phyloP scores from a whole-genome alignment of 1,284 basidiomycete species.

The Trametes versicolor region DNA sequence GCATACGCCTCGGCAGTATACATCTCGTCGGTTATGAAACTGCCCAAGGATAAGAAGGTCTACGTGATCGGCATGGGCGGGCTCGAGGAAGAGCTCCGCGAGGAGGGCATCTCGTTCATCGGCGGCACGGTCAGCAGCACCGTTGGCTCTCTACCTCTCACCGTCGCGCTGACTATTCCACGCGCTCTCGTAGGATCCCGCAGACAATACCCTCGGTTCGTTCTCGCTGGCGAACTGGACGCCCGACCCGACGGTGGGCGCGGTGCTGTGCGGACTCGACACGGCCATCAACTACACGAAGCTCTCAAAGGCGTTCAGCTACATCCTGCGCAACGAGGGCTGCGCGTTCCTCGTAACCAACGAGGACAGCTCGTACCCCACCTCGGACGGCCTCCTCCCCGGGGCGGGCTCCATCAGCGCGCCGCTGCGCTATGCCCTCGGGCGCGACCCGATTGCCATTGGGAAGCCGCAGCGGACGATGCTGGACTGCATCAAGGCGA shows the following conservation, averaged over 20 bases:
- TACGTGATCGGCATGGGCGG: constrained; percentile 96
- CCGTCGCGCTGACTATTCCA: background rate
- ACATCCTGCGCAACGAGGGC: constrained; percentile 81
- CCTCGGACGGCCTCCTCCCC: constrained; percentile 82
- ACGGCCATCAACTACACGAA: constrained; percentile 90
- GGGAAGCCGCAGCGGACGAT: constrained; percentile 95
- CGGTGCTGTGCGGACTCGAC: constrained; percentile 93
- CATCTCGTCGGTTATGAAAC: constrained; percentile 87
- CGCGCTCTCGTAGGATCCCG: constrained; percentile 69
- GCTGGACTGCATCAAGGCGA: constrained; percentile 96
- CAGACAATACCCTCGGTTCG: constrained; percentile 80
- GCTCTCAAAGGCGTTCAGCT: constrained; percentile 92
- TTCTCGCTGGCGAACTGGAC: constrained; percentile 79
- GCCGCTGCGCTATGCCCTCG: constrained; percentile 81
- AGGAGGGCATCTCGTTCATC: constrained; percentile 82
- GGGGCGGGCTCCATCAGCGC: constrained; percentile 89
- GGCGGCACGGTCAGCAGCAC: constrained; percentile 83
- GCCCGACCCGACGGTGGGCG: constrained; percentile 83
- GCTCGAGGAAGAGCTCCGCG: constrained; percentile 90
- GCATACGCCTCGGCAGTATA: constrained; percentile 96
- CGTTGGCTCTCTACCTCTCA: background rate
- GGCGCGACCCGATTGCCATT: constrained; percentile 79
- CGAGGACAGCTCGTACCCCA: constrained; percentile 91
- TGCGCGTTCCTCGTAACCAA: constrained; percentile 95
- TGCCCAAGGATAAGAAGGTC: constrained; percentile 93